Evolutionary conservation across 345 rosid species (phyloP), one percentile per base, ranked within the genome.

Genomic region (Abelmoschus esculentus): DNA sequence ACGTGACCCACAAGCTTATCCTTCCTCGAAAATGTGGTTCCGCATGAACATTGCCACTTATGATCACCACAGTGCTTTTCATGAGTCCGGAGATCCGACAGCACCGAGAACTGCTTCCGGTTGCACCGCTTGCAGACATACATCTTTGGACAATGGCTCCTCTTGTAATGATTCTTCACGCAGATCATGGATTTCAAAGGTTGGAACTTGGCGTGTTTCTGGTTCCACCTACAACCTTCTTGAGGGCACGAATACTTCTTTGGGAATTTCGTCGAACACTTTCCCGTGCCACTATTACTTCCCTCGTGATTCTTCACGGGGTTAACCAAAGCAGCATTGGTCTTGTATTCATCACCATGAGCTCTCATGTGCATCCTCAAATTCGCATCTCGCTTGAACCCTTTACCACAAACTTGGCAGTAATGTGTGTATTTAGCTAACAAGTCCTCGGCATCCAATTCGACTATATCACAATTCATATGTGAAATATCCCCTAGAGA

Each of bases 311-410:
- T 3, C 44, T 84, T 87, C 77, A 79, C 44, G 29, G 96, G 95
- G 47, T 81, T 86, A 67, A 75, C 80, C 61, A 92, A 82, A n/a
- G 98, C 89, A 5, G 86, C 86, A 1, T 67, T 83, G 38, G 87
- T 90, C 79, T 90, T 92, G 83, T 90, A 90, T 59, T 86, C 90
- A 38, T 92, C 96, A 0, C 98, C 93, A 4, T 92, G 98, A 13
- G 98, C 96, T 77, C 98, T 84, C 98, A 92, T 92, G 72, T 92
- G 98, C 98, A 92, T 92, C 81, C 98, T 86, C 67, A 90, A 72
- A 77, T 92, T 92, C 32, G 98, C 98, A 6, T 92, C 96, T 38
- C 96, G 78, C 78, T 90, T 92, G 83, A 90, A 92, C 56, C 98
- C 98, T 77, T 92, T 92, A 7, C 90, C 90, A 7, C 98, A 92